Base-by-base conservation (phyloP, 2,329 filamentous ascomycete species). In the Oidium heveae region DNA sequence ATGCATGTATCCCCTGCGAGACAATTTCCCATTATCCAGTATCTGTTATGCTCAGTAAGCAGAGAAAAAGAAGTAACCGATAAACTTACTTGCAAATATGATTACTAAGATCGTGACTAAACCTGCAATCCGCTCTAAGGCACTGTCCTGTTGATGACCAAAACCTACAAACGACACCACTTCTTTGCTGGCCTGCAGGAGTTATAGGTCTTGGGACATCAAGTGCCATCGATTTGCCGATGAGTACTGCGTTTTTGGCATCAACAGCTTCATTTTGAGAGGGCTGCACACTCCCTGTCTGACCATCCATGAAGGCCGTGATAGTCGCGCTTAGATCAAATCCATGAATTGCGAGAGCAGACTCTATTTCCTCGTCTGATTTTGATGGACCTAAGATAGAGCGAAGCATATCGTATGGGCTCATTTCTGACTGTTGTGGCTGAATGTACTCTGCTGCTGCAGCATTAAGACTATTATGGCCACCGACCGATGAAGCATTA, bases 121-220 rank as follows among this genome's bases (percentile, higher is more conserved):
- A 98, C 56, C 89, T 82, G 67, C 91, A 98, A 68, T 98, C 91
- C 57, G 89, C 89, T 56, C 91, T 80, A 54, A 95, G 79, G 66
- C 91, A 98, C 67, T 91, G 85, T n/a, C 91, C 91, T 8, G 84
- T 93, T 10, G 88, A 89, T 59, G 98, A 72, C 73, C 87, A 96
- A 67, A 96, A 98, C 68, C 94, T 94, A 76, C 91, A 98, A 44
- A 96, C 85, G 41, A 95, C 82, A 28, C 86, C 83, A 58, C 84
- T 86, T 66, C 87, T 89, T 61, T 82, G 75, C 63, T 84, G 80
- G 24, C 78, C 76, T 24, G 79, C 77, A 2, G 89, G 88, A 0
- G 87, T 94, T 9, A 76, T 72, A 16, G 88, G 85, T 37, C 87
- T 72, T 49, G 73, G 77, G 18, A 78, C 74, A 13, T 84, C 79